Conservation (phyloP, 345 rosid species). For the Laguncularia racemosa region DNA sequence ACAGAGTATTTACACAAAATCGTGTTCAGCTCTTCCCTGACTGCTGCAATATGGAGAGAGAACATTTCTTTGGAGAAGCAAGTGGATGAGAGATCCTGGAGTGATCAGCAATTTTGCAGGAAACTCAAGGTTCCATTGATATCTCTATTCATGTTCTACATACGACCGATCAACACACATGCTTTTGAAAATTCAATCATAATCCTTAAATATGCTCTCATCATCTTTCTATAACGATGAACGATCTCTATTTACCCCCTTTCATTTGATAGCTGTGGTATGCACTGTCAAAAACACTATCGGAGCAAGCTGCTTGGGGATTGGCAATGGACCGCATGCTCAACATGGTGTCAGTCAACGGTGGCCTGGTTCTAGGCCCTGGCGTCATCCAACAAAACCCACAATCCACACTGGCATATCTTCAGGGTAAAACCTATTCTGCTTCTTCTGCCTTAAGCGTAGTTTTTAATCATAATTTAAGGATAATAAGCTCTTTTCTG, state of each 20-base stretch:
- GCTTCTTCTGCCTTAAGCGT: background rate
- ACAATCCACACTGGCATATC: conserved; percentile 64
- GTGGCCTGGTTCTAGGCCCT: conserved; percentile 72
- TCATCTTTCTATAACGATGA: background rate
- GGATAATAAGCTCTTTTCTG: background rate
- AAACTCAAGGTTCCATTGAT: conserved; percentile 44
- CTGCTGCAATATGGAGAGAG: conserved; percentile 86
- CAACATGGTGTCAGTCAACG: conserved; percentile 76
- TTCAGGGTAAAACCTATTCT: conserved; percentile 41
- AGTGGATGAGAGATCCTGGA: conserved; percentile 83
- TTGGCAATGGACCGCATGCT: conserved; percentile 78
- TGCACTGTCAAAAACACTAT: conserved; percentile 65
- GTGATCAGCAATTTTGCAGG: conserved; percentile 62
- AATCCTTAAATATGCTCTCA: no score
- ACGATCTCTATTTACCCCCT: background rate
- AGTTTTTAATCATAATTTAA: no score
- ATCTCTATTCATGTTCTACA: no score
- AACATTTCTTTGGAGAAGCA: conserved; percentile 41
- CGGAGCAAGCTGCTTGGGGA: conserved; percentile 94
- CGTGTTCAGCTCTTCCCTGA: conserved; percentile 62
- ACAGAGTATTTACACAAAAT: conserved; percentile 52
- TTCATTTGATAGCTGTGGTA: conserved; percentile 55
- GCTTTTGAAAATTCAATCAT: no score
- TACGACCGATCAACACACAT: no score
- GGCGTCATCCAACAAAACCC: conserved; percentile 55